Conservation (phyloP, 1,284 basidiomycete genomes). For the Xerocomus minutiporus region DNA sequence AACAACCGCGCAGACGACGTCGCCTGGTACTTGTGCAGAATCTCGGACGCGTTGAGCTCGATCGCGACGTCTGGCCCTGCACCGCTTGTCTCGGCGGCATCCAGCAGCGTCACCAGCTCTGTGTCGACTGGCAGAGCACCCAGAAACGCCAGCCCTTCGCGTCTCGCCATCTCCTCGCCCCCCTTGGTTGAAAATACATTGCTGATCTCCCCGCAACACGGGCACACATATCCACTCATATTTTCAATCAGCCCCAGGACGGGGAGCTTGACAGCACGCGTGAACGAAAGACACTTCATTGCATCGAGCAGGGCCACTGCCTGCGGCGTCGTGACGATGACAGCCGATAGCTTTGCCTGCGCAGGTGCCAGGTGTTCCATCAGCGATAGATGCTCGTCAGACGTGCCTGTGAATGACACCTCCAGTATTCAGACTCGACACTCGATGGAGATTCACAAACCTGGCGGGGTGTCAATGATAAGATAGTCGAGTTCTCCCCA, state of each 20-base stretch:
- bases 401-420: slow-evolving; percentile 65
- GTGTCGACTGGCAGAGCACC: slow-evolving; percentile 94
- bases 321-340: slow-evolving; percentile 97
- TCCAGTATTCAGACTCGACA: slow-evolving; percentile 4
- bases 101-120: slow-evolving; percentile 83
- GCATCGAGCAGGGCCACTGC: slow-evolving; percentile 94
- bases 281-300: slow-evolving; percentile 94
- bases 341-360: slow-evolving; percentile 72
- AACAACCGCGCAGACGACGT: slow-evolving; percentile 66
- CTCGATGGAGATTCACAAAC: slow-evolving; percentile 42
- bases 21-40: slow-evolving; percentile 52
- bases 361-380: slow-evolving; percentile 90
- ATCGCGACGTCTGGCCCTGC: slow-evolving; percentile 12
- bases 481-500: slow-evolving; percentile 98
- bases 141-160: slow-evolving; percentile 74
- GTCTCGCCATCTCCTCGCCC: slow-evolving; percentile 79
- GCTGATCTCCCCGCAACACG: slow-evolving; percentile 89
- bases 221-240: slow-evolving; percentile 98
- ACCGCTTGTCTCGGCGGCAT: slow-evolving; percentile 51
- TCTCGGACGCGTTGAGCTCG: slow-evolving; percentile 36
- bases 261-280: slow-evolving; percentile 78
- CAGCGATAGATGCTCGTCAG: slow-evolving; percentile 96
- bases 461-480: slow-evolving; percentile 96
- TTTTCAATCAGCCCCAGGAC: slow-evolving; percentile 97
- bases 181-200: slow-evolving; percentile 96